These are phyloP conservation scores for Groenewaldozyma salmanticensis DNA, from an alignment of 805 yeast species.

Conservation along the genomic window DNA sequence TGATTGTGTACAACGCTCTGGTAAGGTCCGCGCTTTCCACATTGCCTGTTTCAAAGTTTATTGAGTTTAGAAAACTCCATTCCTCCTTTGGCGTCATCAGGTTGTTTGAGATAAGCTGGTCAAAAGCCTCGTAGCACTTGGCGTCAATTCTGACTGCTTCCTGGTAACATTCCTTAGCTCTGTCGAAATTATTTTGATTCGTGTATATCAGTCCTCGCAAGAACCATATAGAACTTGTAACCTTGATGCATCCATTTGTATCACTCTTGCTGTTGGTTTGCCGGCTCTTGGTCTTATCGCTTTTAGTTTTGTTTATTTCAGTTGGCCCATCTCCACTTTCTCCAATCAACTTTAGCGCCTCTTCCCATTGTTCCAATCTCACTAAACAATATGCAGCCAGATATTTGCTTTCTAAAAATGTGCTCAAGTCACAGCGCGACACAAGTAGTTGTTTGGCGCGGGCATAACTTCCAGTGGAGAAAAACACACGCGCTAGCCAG, in stretches of 20 bases:
- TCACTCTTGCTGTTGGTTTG: background rate
- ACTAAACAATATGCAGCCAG: slow-evolving; percentile 62
- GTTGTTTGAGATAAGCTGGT: slow-evolving; percentile 62
- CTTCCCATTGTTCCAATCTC: slow-evolving; percentile 72
- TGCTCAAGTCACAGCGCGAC: slow-evolving; percentile 41
- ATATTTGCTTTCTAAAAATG: slow-evolving; percentile 68
- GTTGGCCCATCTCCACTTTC: slow-evolving; percentile 36
- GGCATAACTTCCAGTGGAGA: slow-evolving; percentile 61
- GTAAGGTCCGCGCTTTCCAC: slow-evolving; percentile 77
- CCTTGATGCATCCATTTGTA: slow-evolving; percentile 52
- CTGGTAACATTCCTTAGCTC: slow-evolving; percentile 76
- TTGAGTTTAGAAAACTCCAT: slow-evolving; percentile 60
- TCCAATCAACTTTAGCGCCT: slow-evolving; percentile 78
- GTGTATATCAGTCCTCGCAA: slow-evolving; percentile 77
- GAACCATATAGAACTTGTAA: slow-evolving; percentile 81
- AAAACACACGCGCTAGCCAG: slow-evolving; percentile 90
- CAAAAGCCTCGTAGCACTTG: slow-evolving; percentile 87
- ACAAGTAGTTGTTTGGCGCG: slow-evolving; percentile 67
- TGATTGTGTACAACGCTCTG: slow-evolving; percentile 63
- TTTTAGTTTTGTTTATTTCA: background rate
- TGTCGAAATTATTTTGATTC: slow-evolving; percentile 71
- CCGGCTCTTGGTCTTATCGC: background rate
- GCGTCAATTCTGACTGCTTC: slow-evolving; percentile 84
- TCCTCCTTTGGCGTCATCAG: slow-evolving; percentile 77
- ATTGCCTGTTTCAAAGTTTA: slow-evolving; percentile 51